Base-by-base conservation (phyloP, 106 monocot species). In the Allium fistulosum region DNA sequence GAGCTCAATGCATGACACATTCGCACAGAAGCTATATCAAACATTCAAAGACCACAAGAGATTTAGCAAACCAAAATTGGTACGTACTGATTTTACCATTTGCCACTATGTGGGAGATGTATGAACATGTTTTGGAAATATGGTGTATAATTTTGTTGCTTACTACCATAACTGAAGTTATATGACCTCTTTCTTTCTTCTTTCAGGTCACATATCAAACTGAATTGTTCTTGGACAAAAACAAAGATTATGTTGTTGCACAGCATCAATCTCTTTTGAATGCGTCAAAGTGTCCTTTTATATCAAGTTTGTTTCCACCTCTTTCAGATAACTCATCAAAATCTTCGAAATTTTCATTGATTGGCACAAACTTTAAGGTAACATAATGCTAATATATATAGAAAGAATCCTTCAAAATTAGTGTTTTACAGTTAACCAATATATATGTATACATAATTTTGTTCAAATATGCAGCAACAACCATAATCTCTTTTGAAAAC, bases 81-180 rank as follows among this genome's bases (percentile, higher is more conserved):
- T 88, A 51, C 82, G 85, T 15, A 76, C 85, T 63, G 71, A 69
- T 58, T 92, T 92, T 70, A 92, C 85, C 51, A 88, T 92, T 63
- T 70, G 27, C 72, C 92, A 92, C 71, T 92, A 88, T 83, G 92
- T 88, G 67, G 92, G 92, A 58, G 92, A 92, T 46, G 92, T 92
- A 80, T 73, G 77, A 61, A 37, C 37, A 37, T 37, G 37, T 37
- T 37, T 37, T 37, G 37, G 37, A 37, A 37, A 37, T 37, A 37
- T 37, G 37, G 37, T 37, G 37, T 37, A 37, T 5, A 37, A 37
- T 37, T 37, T 37, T 37, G 37, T 37, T 37, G 37, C 2, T 37
- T 37, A 37, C 37, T 37, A 37, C 37, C 37, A 37, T 37, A 37
- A 37, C 37, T 4, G 37, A 37, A 37, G 37, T n/a, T n/a, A n/a